Conservation (phyloP, 169 alveolate genomes). For the Sarcocystis neurona region DNA sequence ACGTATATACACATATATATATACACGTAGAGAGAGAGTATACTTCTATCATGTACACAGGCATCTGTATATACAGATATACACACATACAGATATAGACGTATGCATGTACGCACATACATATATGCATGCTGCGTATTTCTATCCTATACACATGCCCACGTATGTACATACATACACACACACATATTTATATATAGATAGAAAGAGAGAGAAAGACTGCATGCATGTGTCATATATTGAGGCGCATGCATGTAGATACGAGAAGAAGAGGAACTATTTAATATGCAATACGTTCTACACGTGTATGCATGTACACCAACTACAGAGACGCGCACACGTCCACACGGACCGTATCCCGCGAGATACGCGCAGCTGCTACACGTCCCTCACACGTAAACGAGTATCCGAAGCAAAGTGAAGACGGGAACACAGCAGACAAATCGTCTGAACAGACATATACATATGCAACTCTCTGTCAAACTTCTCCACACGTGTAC, state of each 20-base stretch:
- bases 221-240: background rate
- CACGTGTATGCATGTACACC: background rate
- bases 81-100: background rate
- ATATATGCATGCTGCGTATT: background rate
- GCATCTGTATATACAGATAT: background rate
- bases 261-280: no score
- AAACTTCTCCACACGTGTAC: background rate
- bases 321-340: background rate
- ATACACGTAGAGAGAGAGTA: no score
- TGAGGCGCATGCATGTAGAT: background rate
- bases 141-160: no score
- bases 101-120: background rate
- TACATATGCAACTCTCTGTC: background rate
- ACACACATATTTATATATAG: background rate
- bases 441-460: background rate
- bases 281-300: no score
- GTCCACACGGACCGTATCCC: background rate
- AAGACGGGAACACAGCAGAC: background rate
- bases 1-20: no score
- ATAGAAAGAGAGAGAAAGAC: background rate
- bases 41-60: background rate
- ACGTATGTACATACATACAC: background rate
- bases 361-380: background rate
- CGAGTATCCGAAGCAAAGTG: background rate
- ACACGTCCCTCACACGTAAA: background rate